These are phyloP conservation scores for Daedaleopsis nitida DNA, from an alignment of 768 basidiomycete genomes.

Conservation along the genomic window DNA sequence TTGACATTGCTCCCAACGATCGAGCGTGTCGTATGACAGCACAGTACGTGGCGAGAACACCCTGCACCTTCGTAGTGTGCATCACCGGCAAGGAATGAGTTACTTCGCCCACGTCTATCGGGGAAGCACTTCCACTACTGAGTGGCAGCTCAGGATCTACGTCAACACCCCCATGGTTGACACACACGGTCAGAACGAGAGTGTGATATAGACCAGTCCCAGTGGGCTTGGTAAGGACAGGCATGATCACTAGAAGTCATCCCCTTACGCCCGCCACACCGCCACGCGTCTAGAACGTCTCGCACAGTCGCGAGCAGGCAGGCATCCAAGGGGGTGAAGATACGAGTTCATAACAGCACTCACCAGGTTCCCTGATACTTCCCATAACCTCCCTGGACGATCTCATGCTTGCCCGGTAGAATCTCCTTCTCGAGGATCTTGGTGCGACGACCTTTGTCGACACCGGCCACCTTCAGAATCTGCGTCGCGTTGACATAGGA, in stretches of 20 bases:
- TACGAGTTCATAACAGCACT: conserved; percentile 24
- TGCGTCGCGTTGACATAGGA: conserved; percentile 98
- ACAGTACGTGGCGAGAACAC: no score
- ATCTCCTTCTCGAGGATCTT: conserved; percentile 99
- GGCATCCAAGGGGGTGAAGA: not conserved
- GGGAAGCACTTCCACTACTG: no score
- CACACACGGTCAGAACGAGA: no score
- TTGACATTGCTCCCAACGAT: no score
- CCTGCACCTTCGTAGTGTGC: no score
- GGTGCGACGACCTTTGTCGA: conserved; percentile 94
- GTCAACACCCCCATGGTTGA: not conserved
- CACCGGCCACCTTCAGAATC: conserved; percentile 97
- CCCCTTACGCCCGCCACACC: no score
- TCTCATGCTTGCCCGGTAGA: conserved; percentile 92
- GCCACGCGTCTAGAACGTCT: not conserved
- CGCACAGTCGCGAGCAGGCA: not conserved
- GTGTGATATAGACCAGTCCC: no score
- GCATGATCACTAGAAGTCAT: no score
- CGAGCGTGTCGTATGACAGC: no score
- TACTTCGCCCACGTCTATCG: no score
- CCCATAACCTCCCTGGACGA: conserved; percentile 98
- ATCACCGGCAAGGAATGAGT: no score
- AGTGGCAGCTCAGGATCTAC: not conserved
- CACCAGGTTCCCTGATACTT: conserved; percentile 99
- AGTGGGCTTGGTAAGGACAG: no score